Conservation (phyloP, 2,329 filamentous ascomycete species). For the Chrysoporthe cubensis region DNA sequence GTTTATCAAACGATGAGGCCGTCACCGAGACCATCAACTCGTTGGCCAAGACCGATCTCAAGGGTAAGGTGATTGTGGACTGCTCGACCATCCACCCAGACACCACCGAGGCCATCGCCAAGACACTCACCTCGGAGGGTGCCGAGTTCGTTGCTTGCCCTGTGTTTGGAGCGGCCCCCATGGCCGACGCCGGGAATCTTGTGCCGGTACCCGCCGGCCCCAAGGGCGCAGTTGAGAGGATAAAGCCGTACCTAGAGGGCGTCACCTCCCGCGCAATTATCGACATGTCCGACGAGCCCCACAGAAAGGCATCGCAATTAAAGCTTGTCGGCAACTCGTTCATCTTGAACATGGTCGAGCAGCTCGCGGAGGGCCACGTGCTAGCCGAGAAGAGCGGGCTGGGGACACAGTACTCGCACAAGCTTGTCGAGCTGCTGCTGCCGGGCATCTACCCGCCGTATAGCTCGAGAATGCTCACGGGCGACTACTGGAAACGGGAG, state of each 20-base stretch:
- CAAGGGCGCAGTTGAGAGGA: constrained; percentile 60
- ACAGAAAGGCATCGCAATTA: constrained; percentile 69
- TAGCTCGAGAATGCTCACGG: constrained; percentile 71
- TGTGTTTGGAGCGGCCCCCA: constrained; percentile 73
- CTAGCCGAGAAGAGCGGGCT: constrained; percentile 81
- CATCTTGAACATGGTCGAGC: constrained; percentile 79
- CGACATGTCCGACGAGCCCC: constrained; percentile 70
- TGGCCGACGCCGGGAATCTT: constrained; percentile 72
- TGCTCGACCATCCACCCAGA: constrained; percentile 88
- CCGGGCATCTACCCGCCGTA: constrained; percentile 78
- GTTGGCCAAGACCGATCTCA: constrained; percentile 60
- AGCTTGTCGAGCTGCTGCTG: constrained; percentile 74
- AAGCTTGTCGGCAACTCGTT: constrained; percentile 90
- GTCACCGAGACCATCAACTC: constrained; percentile 65
- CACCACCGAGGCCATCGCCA: constrained; percentile 69
- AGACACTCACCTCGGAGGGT: constrained; percentile 59
- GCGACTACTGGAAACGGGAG: constrained; percentile 76
- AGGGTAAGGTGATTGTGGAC: constrained; percentile 80
- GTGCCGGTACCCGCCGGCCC: constrained; percentile 75
- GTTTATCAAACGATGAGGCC: constrained; percentile 77
- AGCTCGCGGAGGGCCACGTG: constrained; percentile 77
- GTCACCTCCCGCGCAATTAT: constrained; percentile 73
- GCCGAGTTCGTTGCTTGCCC: constrained; percentile 74
- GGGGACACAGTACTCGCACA: constrained; percentile 69
- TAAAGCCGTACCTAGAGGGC: constrained; percentile 72